Evolutionary conservation across 176 grass and related monocot species (phyloP), one percentile per base, ranked within the genome.

Genomic region (Sorghum bicolor): DNA sequence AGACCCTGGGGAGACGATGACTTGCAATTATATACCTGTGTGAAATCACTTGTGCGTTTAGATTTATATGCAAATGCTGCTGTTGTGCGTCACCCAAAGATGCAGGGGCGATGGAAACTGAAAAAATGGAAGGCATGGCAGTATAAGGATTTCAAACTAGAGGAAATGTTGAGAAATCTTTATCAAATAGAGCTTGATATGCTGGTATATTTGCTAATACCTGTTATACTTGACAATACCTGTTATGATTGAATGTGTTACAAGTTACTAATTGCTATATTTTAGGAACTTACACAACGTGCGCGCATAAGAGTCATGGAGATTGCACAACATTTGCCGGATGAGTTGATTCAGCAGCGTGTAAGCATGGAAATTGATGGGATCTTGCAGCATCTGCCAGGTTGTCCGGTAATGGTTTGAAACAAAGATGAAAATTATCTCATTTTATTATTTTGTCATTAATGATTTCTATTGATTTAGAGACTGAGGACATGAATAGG

Each of bases 31-130:
- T 77, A 48, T 70, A 13, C 55, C 20, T 31, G 3, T 36, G 64
- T 70, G 48, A 82, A 70, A 22, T 82, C 72, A 24, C 34, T 82
- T 70, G 86, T 87, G n/a, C 37, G 22, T 11, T 76, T 87, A 39
- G 79, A 82, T 70, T 50, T 40, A 36, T 82, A 82, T n/a, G 65
- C 19, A 8, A 82, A 61, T 28, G 79, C 64, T n/a, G 36, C 26
- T 39, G 11, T 55, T 55, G 52, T 55, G 52, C 17, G 2, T 55
- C 9, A 7, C 52, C 52, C 52, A n/a, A 55, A 55, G 52, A 55
- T 19, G 20, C 52, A 8, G 52, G 52, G 7, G 19, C 20, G 20
- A 8, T 55, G 52, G 52, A 55, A 55, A 55, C 52, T 55, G 19
- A 55, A 55, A 55, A 55, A 55, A 55, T 55, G 52, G 52, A 55